A percentile compares a stretch with the other conserved stretches of the same genome.
phyloP scores from a whole-genome alignment of 2,329 filamentous ascomycete genomes.

The Remersonia thermophila region DNA sequence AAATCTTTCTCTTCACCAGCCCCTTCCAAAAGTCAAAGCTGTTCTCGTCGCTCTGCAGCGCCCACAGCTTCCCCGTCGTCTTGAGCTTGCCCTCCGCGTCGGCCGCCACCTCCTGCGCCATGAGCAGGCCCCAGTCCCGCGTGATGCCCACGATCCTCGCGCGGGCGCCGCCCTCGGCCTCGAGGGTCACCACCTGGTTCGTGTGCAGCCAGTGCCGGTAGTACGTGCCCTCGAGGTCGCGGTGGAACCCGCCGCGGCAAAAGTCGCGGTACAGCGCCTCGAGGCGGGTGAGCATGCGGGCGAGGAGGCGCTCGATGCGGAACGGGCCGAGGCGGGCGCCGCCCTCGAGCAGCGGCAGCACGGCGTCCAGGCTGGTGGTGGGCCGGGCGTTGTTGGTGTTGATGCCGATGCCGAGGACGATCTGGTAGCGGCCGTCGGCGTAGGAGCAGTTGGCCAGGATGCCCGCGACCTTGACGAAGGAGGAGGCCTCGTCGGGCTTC shows the following conservation, averaged over 20 bases:
- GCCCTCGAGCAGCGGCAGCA: constrained; percentile 43
- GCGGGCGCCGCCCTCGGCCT: constrained; percentile 62
- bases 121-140: constrained; percentile 76
- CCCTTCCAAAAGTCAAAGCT: constrained; percentile 97
- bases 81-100: constrained; percentile 40
- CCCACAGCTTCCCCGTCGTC: constrained; percentile 64
- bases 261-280: constrained; percentile 70
- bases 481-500: constrained; percentile 28
- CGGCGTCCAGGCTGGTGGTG: constrained; percentile 71
- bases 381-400: constrained; percentile 77
- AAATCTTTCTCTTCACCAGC: constrained; percentile 68
- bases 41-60: constrained; percentile 90
- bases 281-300: constrained; percentile 64
- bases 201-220: constrained; percentile 80
- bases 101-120: constrained; percentile 69
- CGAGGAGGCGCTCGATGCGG: constrained; percentile 67
- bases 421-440: constrained; percentile 61
- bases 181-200: constrained; percentile 58
- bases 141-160: constrained; percentile 81
- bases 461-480: constrained; percentile 82
- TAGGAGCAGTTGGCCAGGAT: constrained; percentile 87
- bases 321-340: constrained; percentile 43
- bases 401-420: constrained; percentile 75
- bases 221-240: constrained; percentile 61
- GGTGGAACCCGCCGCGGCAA: constrained; percentile 60